Evolutionary conservation across 1,139 yeast species (phyloP).

Genomic region (Suhomyces wounanorum): DNA sequence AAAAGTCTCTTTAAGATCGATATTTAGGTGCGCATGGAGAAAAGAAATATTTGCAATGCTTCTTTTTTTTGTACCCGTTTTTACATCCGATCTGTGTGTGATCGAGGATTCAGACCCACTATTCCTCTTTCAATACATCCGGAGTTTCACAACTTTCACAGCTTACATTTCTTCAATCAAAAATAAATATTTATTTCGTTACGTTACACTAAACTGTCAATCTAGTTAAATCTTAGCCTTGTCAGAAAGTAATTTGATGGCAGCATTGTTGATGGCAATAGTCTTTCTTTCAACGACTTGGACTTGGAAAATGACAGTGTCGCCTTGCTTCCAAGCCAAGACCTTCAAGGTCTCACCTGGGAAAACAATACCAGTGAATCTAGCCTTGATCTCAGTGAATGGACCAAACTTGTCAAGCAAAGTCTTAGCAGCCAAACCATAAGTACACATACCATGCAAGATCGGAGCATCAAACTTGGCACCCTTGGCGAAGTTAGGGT

Average conservation of each 20-base stretch:
- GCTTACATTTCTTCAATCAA: background rate
- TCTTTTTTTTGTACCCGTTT: no score
- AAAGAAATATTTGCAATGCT: no score
- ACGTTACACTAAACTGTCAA: conserved; percentile 1
- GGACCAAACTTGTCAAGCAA: conserved; percentile 80
- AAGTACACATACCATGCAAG: conserved; percentile 87
- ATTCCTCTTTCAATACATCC: no score
- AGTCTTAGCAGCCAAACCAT: conserved; percentile 80
- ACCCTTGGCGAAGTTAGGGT: conserved; percentile 85
- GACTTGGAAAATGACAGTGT: conserved; percentile 77
- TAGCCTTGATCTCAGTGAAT: conserved; percentile 82
- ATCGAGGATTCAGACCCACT: no score
- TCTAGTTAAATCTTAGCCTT: conserved; percentile 41
- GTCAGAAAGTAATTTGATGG: conserved; percentile 61
- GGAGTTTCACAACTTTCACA: no score
- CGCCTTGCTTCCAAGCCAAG: conserved; percentile 79
- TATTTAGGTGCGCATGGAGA: no score
- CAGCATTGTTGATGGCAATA: conserved; percentile 85
- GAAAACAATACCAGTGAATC: conserved; percentile 90
- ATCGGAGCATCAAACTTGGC: conserved; percentile 88
- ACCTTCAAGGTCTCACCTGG: conserved; percentile 94
- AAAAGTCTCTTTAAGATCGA: no score
- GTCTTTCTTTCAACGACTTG: conserved; percentile 78
- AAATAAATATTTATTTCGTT: conserved; percentile 7
- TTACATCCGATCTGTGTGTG: no score